Conservation (phyloP, 805 yeast species). For the Phaffomyces thermotolerans region DNA sequence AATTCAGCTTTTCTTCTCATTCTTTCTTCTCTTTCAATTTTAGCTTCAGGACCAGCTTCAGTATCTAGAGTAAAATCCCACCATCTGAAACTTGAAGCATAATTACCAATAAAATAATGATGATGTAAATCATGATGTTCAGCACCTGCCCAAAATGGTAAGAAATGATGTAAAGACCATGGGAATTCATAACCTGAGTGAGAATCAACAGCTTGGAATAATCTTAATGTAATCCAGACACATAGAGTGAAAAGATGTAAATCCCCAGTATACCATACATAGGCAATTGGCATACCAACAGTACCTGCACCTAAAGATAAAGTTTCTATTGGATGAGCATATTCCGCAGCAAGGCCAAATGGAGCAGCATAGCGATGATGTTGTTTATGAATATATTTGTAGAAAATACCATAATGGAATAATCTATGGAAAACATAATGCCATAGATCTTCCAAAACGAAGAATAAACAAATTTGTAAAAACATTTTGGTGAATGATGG, state of each 20-base stretch:
- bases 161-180: constrained; percentile 84
- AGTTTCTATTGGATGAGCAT: constrained; percentile 95
- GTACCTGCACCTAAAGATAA: constrained; percentile 84
- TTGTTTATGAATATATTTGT: constrained; percentile 92
- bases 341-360: constrained; percentile 94
- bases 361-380: constrained; percentile 98
- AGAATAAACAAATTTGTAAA: constrained; percentile 67
- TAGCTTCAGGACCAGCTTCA: constrained; percentile 83
- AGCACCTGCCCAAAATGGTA: constrained; percentile 98
- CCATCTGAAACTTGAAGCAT: constrained; percentile 92
- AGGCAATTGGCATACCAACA: constrained; percentile 86
- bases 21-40: constrained; percentile 61
- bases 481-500: constrained; percentile 56
- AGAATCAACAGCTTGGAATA: constrained; percentile 94
- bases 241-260: constrained; percentile 88
- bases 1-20: constrained; percentile 32
- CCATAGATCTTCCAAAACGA: constrained; percentile 89
- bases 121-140: constrained; percentile 98
- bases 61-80: constrained; percentile 87
- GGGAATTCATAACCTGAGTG: constrained; percentile 99
- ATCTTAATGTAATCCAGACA: constrained; percentile 79
- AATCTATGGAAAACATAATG: constrained; percentile 94
- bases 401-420: constrained; percentile 82
- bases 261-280: constrained; percentile 67
- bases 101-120: constrained; percentile 91